Conservation (phyloP, 2,329 filamentous ascomycete genomes). For the Fusarium avenaceum region DNA sequence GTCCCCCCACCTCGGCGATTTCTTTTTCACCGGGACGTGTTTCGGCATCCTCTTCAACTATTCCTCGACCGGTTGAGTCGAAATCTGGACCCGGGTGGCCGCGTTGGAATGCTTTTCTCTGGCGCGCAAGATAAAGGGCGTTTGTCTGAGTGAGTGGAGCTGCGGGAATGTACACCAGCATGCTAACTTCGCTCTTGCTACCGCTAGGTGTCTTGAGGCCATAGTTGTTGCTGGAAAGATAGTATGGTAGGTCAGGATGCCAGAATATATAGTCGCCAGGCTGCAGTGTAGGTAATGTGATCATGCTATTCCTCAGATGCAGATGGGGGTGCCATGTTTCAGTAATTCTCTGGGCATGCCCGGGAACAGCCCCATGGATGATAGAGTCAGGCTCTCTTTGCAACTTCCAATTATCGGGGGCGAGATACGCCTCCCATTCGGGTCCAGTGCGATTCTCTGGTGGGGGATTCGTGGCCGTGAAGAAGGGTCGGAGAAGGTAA, state of each 20-base stretch:
- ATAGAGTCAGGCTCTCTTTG: conserved; percentile 66
- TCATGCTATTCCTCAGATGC: conserved; percentile 65
- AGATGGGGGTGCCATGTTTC: conserved; percentile 71
- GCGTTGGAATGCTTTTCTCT: conserved; percentile 68
- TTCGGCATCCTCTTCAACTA: conserved; percentile 64
- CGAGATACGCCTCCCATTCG: conserved; percentile 66
- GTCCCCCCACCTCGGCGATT: conserved; percentile 64
- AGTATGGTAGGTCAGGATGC: conserved; percentile 70
- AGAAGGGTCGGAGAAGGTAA: conserved; percentile 74
- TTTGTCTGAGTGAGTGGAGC: conserved; percentile 70
- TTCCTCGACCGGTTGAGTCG: conserved; percentile 64
- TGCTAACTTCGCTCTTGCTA: conserved; percentile 56
- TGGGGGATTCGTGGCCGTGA: conserved; percentile 60
- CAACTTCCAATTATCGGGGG: conserved; percentile 60
- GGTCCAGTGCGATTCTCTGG: conserved; percentile 57
- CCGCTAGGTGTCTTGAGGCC: conserved; percentile 49
- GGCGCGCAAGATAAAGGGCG: conserved; percentile 68
- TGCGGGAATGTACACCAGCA: conserved; percentile 68
- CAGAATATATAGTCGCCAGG: conserved; percentile 71
- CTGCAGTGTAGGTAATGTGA: conserved; percentile 67
- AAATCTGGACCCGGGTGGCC: conserved; percentile 69
- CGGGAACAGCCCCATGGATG: conserved; percentile 70
- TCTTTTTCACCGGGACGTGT: conserved; percentile 64
- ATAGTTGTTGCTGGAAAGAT: conserved; percentile 61
- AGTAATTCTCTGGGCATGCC: conserved; percentile 69